These are phyloP conservation scores for Termitomyces sp. DNA, from an alignment of 768 basidiomycete genomes.

Conservation along the genomic window DNA sequence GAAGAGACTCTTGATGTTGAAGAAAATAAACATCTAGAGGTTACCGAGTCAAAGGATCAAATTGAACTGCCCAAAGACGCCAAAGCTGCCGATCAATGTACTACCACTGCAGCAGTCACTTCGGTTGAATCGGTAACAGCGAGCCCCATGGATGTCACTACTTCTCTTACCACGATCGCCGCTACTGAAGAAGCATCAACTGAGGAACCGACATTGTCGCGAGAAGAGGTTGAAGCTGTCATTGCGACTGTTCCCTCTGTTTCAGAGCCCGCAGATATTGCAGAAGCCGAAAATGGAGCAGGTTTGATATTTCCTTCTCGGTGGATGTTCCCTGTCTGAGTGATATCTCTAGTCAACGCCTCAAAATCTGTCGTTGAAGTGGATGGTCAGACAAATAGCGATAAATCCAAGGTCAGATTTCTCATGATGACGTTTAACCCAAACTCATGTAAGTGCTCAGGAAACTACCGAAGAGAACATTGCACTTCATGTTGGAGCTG, in stretches of 20 bases:
- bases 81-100: neutral
- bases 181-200: neutral
- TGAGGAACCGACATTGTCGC: neutral
- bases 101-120: neutral
- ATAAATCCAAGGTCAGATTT: neutral
- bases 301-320: neutral
- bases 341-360: neutral
- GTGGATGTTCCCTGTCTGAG: neutral
- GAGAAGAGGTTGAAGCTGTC: neutral
- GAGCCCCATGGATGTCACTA: neutral
- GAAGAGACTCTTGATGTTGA: neutral
- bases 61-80: neutral
- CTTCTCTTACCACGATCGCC: neutral
- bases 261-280: neutral
- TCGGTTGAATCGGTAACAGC: neutral
- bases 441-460: neutral
- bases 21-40: neutral
- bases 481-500: conserved; percentile 5
- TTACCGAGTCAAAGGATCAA: neutral
- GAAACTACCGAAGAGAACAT: neutral
- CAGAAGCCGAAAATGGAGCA: neutral
- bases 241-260: neutral
- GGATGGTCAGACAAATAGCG: neutral
- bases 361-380: neutral
- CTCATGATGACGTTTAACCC: neutral